Percentiles rank a stretch among this genome's conserved stretches.
Conservation (phyloP, 805 yeast genomes). For the Pichia manshurica region DNA sequence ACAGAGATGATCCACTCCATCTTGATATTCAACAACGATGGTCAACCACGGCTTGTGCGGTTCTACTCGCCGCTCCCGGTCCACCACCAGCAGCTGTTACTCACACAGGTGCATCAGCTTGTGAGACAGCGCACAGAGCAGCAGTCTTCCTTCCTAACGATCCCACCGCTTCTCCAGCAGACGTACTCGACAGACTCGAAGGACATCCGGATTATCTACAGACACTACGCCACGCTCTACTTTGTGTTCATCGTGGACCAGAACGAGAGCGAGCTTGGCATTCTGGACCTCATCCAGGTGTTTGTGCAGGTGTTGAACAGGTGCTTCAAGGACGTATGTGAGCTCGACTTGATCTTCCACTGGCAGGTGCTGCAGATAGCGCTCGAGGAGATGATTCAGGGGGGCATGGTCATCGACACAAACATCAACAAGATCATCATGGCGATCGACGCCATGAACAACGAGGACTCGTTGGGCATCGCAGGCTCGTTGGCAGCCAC, state of each 20-base stretch:
- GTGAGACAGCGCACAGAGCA: slow-evolving; percentile 63
- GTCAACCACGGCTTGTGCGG: slow-evolving; percentile 82
- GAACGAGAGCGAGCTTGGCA: slow-evolving; percentile 92
- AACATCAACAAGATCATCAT: slow-evolving; percentile 74
- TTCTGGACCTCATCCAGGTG: slow-evolving; percentile 88
- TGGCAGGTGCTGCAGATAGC: slow-evolving; percentile 96
- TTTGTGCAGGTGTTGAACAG: slow-evolving; percentile 92
- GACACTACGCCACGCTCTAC: slow-evolving; percentile 93
- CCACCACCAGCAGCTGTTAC: slow-evolving; percentile 69
- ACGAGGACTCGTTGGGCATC: slow-evolving; percentile 31
- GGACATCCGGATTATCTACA: slow-evolving; percentile 81
- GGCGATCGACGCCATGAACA: slow-evolving; percentile 70
- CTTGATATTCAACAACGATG: slow-evolving; percentile 64
- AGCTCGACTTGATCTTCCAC: slow-evolving; percentile 93
- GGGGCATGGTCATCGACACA: slow-evolving; percentile 97
- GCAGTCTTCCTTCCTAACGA: slow-evolving; percentile 85
- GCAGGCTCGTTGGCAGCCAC: slow-evolving; percentile 11
- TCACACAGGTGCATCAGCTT: slow-evolving; percentile 76
- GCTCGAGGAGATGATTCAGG: slow-evolving; percentile 87
- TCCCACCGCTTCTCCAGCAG: slow-evolving; percentile 59
- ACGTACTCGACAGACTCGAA: slow-evolving; percentile 44
- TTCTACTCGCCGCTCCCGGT: slow-evolving; percentile 90
- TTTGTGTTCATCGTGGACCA: slow-evolving; percentile 95
- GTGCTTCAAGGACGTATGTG: slow-evolving; percentile 93
- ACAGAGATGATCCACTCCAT: slow-evolving; percentile 38